phyloP scores from a whole-genome alignment of 805 yeast genomes.

The Ogataea trehaloabstinens region DNA sequence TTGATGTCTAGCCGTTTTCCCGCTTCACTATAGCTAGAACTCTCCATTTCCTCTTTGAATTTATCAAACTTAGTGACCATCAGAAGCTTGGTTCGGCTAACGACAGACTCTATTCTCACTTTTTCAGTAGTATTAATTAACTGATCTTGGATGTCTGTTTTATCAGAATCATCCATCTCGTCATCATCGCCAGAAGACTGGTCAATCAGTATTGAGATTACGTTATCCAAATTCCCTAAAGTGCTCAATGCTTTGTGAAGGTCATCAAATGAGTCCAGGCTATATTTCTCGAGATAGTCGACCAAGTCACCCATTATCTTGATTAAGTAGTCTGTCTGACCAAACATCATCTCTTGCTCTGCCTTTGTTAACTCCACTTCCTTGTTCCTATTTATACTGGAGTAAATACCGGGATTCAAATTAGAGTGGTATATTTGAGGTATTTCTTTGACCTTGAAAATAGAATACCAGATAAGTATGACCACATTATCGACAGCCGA shows the following conservation, averaged over 20 bases:
- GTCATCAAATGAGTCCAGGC: conserved; percentile 20
- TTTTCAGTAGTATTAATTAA: conserved; percentile 32
- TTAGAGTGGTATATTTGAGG: conserved; percentile 29
- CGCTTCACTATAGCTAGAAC: conserved; percentile 4
- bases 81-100: conserved; percentile 30
- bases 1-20: conserved; percentile 7
- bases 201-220: conserved; percentile 31
- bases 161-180: conserved; percentile 2
- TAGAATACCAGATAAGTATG: conserved; percentile 62
- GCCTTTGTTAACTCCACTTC: conserved; percentile 13
- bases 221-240: conserved; percentile 29
- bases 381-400: background rate
- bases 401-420: background rate
- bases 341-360: conserved; percentile 35
- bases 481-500: conserved; percentile 47
- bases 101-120: conserved; percentile 32
- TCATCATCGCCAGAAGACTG: conserved; percentile 9
- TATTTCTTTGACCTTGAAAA: conserved; percentile 32
- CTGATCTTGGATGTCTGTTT: conserved; percentile 3
- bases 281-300: conserved; percentile 51
- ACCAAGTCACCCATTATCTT: conserved; percentile 64
- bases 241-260: conserved; percentile 22
- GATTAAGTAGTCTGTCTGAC: conserved; percentile 62
- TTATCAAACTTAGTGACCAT: conserved; percentile 29
- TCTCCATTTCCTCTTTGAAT: conserved; percentile 16